Base-by-base conservation (phyloP, 1,284 basidiomycete species). In the Malassezia dermatis region DNA sequence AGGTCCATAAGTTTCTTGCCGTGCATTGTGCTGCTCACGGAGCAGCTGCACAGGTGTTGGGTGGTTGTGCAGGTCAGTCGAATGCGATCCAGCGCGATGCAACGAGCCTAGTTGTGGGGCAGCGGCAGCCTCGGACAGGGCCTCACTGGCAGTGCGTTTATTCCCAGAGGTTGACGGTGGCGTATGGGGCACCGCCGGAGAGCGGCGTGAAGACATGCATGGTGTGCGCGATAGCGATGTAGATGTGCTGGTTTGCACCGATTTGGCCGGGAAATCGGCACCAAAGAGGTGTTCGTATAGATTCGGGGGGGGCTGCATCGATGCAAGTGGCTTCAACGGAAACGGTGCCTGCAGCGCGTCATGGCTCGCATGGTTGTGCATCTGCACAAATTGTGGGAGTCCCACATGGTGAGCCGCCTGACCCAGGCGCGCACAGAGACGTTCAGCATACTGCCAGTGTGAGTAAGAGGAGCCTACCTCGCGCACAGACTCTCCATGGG, bases 31-130 rank as follows among this genome's bases (percentile, higher is more conserved):
- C 28, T 39, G 47, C 28, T 49, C 53, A 17, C 27, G 34, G 11
- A 19, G 30, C 8, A 53, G 51, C 19, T 46, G 32, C 19, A 15
- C 24, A 8, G 42, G 43, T 15, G 42, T 27, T 1, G 51, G 51
- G 19, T 53, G 37, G 15, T 53, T 53, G 44, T 53, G 51, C 21
- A 53, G n/a, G 26, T 53, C 51, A 19, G 17, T 26, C 4, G 24
- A 19, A n/a, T 27, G 35, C 21, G 34, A 21, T 27, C 21, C 32
- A 10, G 35, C 15, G 32, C 34, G 51, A 11, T 53, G 51, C n/a
- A 44, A 35, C 8, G 51, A 53, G 12, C 52, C 52, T 1, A 46
- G 48, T 23, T 48, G 54, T 12, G 54, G 54, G 27, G 54, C 8
- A 5, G 47, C 42, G 7, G 53, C 53, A 1, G 26, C 40, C 12